These are phyloP conservation scores for Marasmius tenuissimus DNA, from an alignment of 1,284 basidiomycete genomes.

Conservation along the genomic window DNA sequence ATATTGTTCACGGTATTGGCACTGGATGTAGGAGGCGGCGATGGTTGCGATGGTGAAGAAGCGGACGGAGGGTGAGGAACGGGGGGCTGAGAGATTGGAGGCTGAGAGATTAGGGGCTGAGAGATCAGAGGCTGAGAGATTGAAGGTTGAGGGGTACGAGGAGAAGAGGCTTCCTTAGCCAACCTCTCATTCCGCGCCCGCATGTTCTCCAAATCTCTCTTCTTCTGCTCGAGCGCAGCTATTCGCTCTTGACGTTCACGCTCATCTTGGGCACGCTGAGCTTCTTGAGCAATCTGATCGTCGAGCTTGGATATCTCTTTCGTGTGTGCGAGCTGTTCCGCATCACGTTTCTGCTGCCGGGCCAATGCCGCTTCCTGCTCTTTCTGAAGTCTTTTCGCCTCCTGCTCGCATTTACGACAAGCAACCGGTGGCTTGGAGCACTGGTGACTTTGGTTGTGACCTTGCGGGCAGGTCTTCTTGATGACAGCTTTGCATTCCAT, in stretches of 20 bases:
- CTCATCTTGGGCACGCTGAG: no score
- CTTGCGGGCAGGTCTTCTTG: conserved; percentile 17
- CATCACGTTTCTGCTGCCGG: no score
- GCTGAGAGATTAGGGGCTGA: neutral
- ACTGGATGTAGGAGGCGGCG: neutral
- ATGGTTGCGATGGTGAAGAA: neutral
- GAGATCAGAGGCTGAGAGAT: neutral
- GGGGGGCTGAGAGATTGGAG: neutral
- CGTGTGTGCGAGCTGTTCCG: no score
- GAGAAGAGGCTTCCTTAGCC: neutral
- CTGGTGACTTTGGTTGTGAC: conserved; percentile 28
- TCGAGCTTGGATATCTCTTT: no score
- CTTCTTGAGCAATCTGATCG: no score
- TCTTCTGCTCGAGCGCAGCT: conserved; percentile 28
- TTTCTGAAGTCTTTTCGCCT: conserved; percentile 24
- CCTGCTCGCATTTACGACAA: conserved; percentile 34
- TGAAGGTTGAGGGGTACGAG: neutral
- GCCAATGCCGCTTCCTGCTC: conserved; percentile 19
- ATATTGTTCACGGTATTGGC: neutral
- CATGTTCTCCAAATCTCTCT: conserved; percentile 29
- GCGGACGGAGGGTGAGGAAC: neutral
- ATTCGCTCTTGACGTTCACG: no score
- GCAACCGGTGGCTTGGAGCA: conserved; percentile 27
- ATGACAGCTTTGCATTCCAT: conserved; percentile 23
- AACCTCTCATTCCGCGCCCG: conserved; percentile 6